Conservation (phyloP, 1,284 basidiomycete genomes). For the Fomitopsis palustris region DNA sequence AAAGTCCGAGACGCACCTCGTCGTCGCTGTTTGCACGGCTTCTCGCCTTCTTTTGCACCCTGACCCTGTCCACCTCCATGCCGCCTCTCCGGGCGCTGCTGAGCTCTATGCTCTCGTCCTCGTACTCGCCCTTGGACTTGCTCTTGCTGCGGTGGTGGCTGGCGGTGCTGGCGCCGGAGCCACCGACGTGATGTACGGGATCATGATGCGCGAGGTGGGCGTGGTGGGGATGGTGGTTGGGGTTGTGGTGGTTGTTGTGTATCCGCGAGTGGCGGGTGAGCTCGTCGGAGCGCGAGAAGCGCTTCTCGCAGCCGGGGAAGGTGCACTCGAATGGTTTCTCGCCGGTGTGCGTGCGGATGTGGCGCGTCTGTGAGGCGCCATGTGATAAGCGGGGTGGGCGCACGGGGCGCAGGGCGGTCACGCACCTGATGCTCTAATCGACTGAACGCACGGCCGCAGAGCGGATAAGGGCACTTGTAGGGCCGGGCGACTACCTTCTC, state of each 20-base stretch:
- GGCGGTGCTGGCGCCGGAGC: slow-evolving; percentile 9
- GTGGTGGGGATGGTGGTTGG: slow-evolving; percentile 33
- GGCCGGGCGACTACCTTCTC: slow-evolving; percentile 72
- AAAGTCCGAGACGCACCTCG: slow-evolving; percentile 47
- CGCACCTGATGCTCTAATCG: slow-evolving; percentile 89
- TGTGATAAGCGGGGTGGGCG: slow-evolving; percentile 8
- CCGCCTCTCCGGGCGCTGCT: slow-evolving; percentile 14
- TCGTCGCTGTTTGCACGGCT: slow-evolving; percentile 77
- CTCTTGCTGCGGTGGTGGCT: slow-evolving; percentile 29
- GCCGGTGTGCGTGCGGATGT: slow-evolving; percentile 97
- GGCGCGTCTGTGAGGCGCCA: slow-evolving; percentile 70
- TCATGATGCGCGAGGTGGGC: slow-evolving; percentile 13
- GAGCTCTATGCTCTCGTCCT: slow-evolving; percentile 31
- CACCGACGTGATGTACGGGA: slow-evolving; percentile 15
- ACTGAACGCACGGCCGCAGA: slow-evolving; percentile 90
- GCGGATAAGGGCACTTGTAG: slow-evolving; percentile 92
- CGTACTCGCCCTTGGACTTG: slow-evolving; percentile 31
- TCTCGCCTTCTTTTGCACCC: slow-evolving; percentile 67
- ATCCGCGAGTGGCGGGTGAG: slow-evolving; percentile 95
- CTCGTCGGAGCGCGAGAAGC: slow-evolving; percentile 96
- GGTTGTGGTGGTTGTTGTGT: slow-evolving; percentile 57
- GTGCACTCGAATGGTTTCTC: slow-evolving; percentile 96
- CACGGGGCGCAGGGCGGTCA: slow-evolving; percentile 13
- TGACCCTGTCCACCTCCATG: slow-evolving; percentile 14
- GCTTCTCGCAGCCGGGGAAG: slow-evolving; percentile 95